Evolutionary conservation across 371 early-diverging fungal genomes (phyloP), one percentile per base, ranked within the genome.

Genomic region (Vavraia culicis): DNA sequence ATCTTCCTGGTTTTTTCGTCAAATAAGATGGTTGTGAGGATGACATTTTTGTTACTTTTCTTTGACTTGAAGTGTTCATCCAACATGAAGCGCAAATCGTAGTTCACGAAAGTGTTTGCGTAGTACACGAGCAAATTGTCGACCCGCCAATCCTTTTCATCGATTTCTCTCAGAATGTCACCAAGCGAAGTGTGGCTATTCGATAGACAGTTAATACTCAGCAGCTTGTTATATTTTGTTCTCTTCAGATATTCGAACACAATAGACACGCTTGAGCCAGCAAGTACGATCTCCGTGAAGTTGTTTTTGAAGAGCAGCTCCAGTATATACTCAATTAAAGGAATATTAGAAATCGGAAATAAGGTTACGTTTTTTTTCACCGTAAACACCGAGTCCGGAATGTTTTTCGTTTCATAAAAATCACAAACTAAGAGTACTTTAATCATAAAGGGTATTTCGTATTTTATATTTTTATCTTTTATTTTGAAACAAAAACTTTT

Each of bases 341-440:
- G 59, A 33, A 49, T 32, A 40, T 59, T 55, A n/a, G 46, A 46
- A n/a, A 63, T 50, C 16, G 63, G 58, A 47, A 59, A 59, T 19
- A 63, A 20, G 4, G 63, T 47, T 20, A 63, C 5, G 22, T 59
- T 59, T 5, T 59, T 41, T 45, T 39, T 52, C 14, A 39, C 27
- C 19, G 27, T 18, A 0, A 41, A 35, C 48, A 59, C 53, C 19
- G 38, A 20, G 15, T 2, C 14, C 1, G 55, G 59, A 23, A 58
- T 59, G 4, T 56, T 36, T 33, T 47, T 37, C 13, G 41, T 50
- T 10, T 56, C 36, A 31, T 63, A 63, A 45, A 36, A 59, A 31
- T 63, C 63, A 44, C 54, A 58, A 38, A 63, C 36, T 35, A 63
- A 41, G 7, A 63, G 41, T 10, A 63, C 56, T n/a, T n/a, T n/a